Percentiles rank a stretch among this genome's conserved stretches.
Conservation (phyloP, 768 basidiomycete genomes). For the Pisolithus sp. region DNA sequence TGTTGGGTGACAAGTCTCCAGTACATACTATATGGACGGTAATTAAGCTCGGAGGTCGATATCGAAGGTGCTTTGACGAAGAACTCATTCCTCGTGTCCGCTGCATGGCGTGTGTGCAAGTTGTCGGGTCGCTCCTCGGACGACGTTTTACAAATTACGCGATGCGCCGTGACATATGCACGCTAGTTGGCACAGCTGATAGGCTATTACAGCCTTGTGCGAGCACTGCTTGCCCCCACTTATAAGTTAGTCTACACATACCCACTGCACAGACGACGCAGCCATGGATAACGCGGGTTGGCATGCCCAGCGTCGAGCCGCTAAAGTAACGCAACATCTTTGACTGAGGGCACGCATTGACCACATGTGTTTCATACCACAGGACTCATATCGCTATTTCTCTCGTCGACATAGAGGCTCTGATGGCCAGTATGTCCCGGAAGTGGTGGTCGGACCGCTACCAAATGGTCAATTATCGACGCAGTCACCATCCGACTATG, state of each 20-base stretch:
- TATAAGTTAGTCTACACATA: neutral
- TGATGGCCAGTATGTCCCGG: constrained; percentile 47
- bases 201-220: neutral
- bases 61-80: neutral
- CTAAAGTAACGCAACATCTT: constrained; percentile 35
- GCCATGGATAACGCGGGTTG: constrained; percentile 75
- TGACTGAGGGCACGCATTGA: neutral
- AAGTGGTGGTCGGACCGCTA: constrained; percentile 55
- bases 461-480: constrained; percentile 53
- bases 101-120: no score
- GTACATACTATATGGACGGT: neutral
- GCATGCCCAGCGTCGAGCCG: constrained; percentile 60
- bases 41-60: neutral
- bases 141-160: no score
- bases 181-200: no score
- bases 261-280: neutral
- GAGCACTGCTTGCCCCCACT: neutral
- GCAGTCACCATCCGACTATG: constrained; percentile 39
- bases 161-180: no score
- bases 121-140: no score
- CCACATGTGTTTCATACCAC: constrained; percentile 11
- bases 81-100: no score
- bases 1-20: constrained; percentile 36
- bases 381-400: constrained; percentile 27
- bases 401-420: constrained; percentile 33